These are phyloP conservation scores for Cladosporium sp. DNA, from an alignment of 2,329 filamentous ascomycete species.

Conservation along the genomic window DNA sequence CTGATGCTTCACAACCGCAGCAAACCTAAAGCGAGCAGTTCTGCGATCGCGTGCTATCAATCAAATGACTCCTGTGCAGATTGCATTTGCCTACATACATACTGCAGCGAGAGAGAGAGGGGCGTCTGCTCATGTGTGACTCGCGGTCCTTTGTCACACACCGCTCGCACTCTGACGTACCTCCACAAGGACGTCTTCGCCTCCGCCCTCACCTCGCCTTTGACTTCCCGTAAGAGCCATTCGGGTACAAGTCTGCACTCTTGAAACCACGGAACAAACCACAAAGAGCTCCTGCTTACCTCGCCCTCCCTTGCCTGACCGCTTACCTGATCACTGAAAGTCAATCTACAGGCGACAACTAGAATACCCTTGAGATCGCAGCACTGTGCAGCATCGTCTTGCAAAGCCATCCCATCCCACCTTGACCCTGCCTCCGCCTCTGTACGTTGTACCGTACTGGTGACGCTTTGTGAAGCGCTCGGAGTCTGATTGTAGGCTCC, in stretches of 20 bases:
- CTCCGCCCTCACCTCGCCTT: conserved; percentile 1
- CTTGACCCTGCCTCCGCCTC: not conserved
- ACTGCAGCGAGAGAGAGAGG: not conserved
- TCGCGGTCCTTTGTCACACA: conserved; percentile 1
- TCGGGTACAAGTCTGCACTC: conserved; percentile 1
- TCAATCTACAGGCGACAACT: not conserved
- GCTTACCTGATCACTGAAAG: not conserved
- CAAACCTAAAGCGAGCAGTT: not conserved
- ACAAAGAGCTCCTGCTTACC: not conserved
- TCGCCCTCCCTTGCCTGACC: not conserved
- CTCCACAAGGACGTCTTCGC: not conserved
- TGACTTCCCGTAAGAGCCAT: conserved; percentile 10
- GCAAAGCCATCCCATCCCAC: not conserved
- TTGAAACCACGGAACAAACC: not conserved
- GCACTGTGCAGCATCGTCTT: not conserved
- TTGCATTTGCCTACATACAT: not conserved
- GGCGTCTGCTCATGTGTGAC: too few species aligned
- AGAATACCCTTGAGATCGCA: not conserved
- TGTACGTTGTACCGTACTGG: conserved; percentile 1
- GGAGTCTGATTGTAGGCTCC: conserved; percentile 27
- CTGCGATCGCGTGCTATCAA: not conserved
- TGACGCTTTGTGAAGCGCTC: conserved; percentile 21
- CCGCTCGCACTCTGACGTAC: conserved; percentile 3
- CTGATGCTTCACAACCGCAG: conserved; percentile 4
- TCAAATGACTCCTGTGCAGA: not conserved